Evolutionary conservation across 1,284 basidiomycete species (phyloP), one percentile per base, ranked within the genome.

Genomic region (Sporisorium reilianum): DNA sequence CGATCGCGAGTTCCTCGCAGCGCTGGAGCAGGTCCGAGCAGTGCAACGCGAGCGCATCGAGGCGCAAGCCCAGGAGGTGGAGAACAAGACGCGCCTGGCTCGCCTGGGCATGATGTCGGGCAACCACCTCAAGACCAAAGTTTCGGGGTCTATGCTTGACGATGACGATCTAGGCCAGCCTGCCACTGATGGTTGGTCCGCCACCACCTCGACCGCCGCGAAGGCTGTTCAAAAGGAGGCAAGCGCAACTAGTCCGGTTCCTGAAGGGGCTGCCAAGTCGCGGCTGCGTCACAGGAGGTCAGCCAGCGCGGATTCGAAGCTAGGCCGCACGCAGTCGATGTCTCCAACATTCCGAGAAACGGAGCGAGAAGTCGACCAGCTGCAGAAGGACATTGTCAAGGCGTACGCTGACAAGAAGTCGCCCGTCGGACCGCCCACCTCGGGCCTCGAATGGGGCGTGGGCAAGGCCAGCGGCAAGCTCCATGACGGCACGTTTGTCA

Each of bases 1-100:
- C 38, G 80, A 81, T 50, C 63, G 48, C 45, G 80, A 81, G 62
- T 81, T 81, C 63, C 63, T 81, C 30, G 61, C 74, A 57, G 80
- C 77, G 20, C 64, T 81, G 16, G 80, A 81, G 60, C 66, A 78
- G 20, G 79, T 81, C 10, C 75, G 80, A 16, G 45, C 57, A 11
- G 41, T 71, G 46, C 70, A 81, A 34, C 66, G 72, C 45, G 71
- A 79, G 40, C 77, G 79, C 10, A 68, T 81, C 23, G 62, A 71
- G 25, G 68, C 59, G 26, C 54, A 66, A 45, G 68, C 63, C 22
- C 62, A 62, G 32, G 62, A 61, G 48, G 55, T 51, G 11, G 62
- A 70, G 42, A 64, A 70, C 50, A 62, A 71, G 59, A 57, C 55
- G 12, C 58, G 63, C 4, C 63, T 71, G 2, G 63, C 68, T 44